phyloP scores from a whole-genome alignment of 2,329 filamentous ascomycete species.

The Neofusicoccum cordaticola region DNA sequence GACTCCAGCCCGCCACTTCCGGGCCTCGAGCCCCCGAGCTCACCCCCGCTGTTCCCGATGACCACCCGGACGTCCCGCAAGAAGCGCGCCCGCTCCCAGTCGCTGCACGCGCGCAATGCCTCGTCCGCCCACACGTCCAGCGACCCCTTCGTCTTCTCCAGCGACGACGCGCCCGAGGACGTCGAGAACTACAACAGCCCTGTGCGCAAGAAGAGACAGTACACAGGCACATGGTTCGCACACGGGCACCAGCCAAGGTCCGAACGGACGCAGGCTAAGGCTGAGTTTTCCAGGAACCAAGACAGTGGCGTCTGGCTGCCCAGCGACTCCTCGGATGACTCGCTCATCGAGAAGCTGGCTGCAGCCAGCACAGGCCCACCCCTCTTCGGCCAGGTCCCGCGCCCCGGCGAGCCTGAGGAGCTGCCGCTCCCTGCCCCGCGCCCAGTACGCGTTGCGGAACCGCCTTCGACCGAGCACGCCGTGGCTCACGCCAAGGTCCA shows the following conservation, averaged over 20 bases:
- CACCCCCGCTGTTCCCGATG: slow-evolving; percentile 13
- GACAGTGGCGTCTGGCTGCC: slow-evolving; percentile 71
- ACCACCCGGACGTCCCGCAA: neutral
- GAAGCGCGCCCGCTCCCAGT: slow-evolving; percentile 15
- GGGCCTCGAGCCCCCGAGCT: slow-evolving; percentile 15
- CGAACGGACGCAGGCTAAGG: slow-evolving; percentile 40
- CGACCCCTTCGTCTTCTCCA: slow-evolving; percentile 69
- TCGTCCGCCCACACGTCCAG: slow-evolving; percentile 51
- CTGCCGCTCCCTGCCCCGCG: neutral
- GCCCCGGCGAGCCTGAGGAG: neutral
- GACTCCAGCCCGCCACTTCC: slow-evolving; percentile 7
- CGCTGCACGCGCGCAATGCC: slow-evolving; percentile 13
- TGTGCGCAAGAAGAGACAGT: slow-evolving; percentile 59
- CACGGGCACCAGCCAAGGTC: slow-evolving; percentile 40
- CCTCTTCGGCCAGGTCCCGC: slow-evolving; percentile 14
- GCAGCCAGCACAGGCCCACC: slow-evolving; percentile 13
- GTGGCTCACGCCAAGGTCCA: slow-evolving; percentile 9
- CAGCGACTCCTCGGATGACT: slow-evolving; percentile 55
- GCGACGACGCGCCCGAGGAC: slow-evolving; percentile 59
- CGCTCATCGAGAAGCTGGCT: slow-evolving; percentile 43
- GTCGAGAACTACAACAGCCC: slow-evolving; percentile 60
- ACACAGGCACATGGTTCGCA: slow-evolving; percentile 67
- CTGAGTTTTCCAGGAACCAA: slow-evolving; percentile 56
- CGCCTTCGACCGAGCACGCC: neutral
- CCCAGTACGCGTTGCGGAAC: neutral